Evolutionary conservation across 1,139 yeast genomes (phyloP), one percentile per base, ranked within the genome.

Genomic region (Saccharomyces uvarum): DNA sequence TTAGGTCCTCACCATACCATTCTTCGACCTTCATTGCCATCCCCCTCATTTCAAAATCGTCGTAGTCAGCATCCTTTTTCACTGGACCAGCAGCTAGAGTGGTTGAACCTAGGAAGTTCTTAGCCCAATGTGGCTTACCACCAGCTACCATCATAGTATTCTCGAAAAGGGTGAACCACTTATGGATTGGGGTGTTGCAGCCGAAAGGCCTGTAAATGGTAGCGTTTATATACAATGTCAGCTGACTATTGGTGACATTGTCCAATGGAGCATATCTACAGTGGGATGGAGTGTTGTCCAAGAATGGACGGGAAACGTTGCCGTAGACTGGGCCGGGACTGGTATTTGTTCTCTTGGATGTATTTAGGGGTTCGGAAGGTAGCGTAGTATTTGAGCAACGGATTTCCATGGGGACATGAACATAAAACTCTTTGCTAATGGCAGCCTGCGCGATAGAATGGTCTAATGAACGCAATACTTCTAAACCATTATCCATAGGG

Each of bases 61-160:
- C 66, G 60, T 72, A 73, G 54, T 75, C 72, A 57, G 64, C 57
- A 47, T 71, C 75, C 11, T 63, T 63, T 52, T 68, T 66, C n/a
- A 59, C 57, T 8, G 60, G 62, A 19, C 65, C 64, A 3, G 69
- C 70, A 1, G 75, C 72, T 56, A 72, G 73, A 48, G 69, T 65
- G 8, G 74, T 75, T 32, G 83, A 73, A 2, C 97, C 97, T 60
- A 90, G 77, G 69, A 90, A 93, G 72, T 91, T 91, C 76, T 93
- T 93, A n/a, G 99, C 99, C 99, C 99, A 93, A 70, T 93, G 99
- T 1, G 99, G 99, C 68, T 85, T 88, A 51, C 99, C 99, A 46
- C 88, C 91, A 24, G 86, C 91, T 38, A 80, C 82, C 53, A 78
- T 77, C 77, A 91, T 77, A 1, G 88, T 80, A 56, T 80, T 79